Evolutionary conservation across 2,329 filamentous ascomycete genomes (phyloP).

Genomic region (Exophiala viscosa): DNA sequence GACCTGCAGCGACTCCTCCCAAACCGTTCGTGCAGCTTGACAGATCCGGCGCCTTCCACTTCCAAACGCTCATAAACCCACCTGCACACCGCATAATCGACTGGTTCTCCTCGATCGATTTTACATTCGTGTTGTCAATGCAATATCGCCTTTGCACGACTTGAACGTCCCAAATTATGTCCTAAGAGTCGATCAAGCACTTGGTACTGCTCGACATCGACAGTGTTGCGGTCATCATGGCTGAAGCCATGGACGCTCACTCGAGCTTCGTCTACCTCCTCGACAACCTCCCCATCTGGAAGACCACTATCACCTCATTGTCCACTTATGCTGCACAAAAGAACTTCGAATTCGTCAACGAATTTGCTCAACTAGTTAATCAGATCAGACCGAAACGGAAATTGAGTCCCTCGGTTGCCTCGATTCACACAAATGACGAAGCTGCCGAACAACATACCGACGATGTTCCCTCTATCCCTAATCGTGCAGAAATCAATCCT

Average conservation of each 20-base stretch:
- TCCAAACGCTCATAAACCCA: not conserved
- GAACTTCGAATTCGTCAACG: constrained; percentile 42
- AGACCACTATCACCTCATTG: constrained; percentile 41
- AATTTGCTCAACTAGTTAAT: constrained; percentile 38
- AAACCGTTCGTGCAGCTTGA: not conserved
- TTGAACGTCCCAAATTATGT: constrained; percentile 13
- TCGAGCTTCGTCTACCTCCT: constrained; percentile 44
- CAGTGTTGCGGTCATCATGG: constrained; percentile 6
- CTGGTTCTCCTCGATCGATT: constrained; percentile 1
- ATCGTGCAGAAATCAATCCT: constrained; percentile 20
- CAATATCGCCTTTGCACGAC: constrained; percentile 14
- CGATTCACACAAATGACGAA: constrained; percentile 35
- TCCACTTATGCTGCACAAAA: constrained; percentile 38
- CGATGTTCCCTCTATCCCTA: constrained; percentile 5
- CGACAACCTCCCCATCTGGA: constrained; percentile 46
- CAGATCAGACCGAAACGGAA: constrained; percentile 39
- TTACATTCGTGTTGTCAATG: constrained; percentile 4
- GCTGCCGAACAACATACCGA: not conserved
- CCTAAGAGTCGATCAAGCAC: constrained; percentile 9
- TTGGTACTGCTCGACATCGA: constrained; percentile 3
- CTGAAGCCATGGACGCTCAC: constrained; percentile 39
- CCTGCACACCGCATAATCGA: not conserved
- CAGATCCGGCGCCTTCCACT: not conserved
- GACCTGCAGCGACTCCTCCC: not conserved
- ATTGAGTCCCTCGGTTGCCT: constrained; percentile 36